Conservation (phyloP, 108 stramenopile species). For the Schizochytrium sp. region DNA sequence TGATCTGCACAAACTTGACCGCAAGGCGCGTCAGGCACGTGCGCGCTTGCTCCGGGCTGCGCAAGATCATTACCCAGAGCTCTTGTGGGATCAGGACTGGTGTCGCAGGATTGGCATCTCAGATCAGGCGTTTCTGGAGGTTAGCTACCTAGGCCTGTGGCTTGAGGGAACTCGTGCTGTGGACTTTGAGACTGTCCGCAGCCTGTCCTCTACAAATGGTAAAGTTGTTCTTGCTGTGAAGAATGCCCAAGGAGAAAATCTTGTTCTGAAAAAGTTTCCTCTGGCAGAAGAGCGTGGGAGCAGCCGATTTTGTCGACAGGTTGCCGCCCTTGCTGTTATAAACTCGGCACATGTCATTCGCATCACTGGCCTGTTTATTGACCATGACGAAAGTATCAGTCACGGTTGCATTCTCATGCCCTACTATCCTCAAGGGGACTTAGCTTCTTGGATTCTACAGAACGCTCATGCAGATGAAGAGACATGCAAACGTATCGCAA, state of each 20-base stretch:
- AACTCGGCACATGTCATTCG: background rate
- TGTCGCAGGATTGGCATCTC: background rate
- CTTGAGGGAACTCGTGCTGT: background rate
- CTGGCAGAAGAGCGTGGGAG: background rate
- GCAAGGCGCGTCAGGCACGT: background rate
- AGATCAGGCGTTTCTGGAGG: background rate
- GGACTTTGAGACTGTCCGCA: background rate
- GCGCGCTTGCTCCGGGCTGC: background rate
- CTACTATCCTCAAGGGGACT: background rate
- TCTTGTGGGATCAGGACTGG: background rate
- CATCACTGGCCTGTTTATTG: background rate
- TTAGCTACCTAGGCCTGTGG: background rate
- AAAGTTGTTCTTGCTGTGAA: background rate
- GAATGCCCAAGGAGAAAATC: background rate
- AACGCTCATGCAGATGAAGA: background rate
- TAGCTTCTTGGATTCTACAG: background rate
- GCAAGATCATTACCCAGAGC: background rate
- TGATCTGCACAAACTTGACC: background rate
- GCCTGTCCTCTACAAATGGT: background rate
- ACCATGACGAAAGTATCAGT: background rate
- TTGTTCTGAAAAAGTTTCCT: background rate
- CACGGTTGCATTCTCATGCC: conserved; percentile 13
- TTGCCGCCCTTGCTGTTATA: background rate
- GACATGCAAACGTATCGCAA: conserved; percentile 65
- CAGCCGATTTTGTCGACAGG: background rate